These are phyloP conservation scores for Yamadazyma oceani DNA, from an alignment of 1,139 yeast species.

Conservation along the genomic window DNA sequence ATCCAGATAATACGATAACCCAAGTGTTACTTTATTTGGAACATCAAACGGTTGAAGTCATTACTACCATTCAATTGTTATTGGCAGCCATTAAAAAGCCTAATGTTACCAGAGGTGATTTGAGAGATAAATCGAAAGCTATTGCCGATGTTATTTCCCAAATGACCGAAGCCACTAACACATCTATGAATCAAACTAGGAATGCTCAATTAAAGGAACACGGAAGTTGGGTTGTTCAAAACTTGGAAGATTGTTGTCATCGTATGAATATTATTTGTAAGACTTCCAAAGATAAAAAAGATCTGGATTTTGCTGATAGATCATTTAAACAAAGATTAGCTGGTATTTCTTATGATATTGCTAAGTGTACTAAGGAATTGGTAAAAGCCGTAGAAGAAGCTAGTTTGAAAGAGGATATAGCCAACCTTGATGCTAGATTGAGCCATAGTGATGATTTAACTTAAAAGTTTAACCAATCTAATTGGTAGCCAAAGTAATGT, in stretches of 20 bases:
- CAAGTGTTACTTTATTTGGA: slow-evolving; percentile 85
- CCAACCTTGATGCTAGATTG: slow-evolving; percentile 48
- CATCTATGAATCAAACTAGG: slow-evolving; percentile 86
- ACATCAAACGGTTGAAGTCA: slow-evolving; percentile 91
- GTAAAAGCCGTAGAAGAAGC: slow-evolving; percentile 97
- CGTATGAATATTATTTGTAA: slow-evolving; percentile 70
- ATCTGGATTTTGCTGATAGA: slow-evolving; percentile 76
- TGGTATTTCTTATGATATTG: slow-evolving; percentile 93
- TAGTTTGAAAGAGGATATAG: slow-evolving; percentile 77
- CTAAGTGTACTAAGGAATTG: slow-evolving; percentile 91
- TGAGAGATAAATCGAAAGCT: slow-evolving; percentile 70
- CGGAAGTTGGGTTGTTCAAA: slow-evolving; percentile 87
- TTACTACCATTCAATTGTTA: slow-evolving; percentile 82
- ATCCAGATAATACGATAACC: slow-evolving; percentile 84
- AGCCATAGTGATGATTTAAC: slow-evolving; percentile 39
- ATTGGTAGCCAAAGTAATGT: neutral
- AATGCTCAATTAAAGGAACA: slow-evolving; percentile 82
- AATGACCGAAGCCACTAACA: slow-evolving; percentile 89
- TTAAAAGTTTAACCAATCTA: no score
- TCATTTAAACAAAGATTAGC: slow-evolving; percentile 91
- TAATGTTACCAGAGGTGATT: slow-evolving; percentile 71
- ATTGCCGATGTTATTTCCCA: slow-evolving; percentile 76
- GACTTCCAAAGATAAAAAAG: slow-evolving; percentile 48
- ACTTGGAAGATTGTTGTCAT: slow-evolving; percentile 79
- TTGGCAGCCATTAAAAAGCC: slow-evolving; percentile 75